Conservation (phyloP, 257 asterid genomes). For the Solanum tarapatanum region DNA sequence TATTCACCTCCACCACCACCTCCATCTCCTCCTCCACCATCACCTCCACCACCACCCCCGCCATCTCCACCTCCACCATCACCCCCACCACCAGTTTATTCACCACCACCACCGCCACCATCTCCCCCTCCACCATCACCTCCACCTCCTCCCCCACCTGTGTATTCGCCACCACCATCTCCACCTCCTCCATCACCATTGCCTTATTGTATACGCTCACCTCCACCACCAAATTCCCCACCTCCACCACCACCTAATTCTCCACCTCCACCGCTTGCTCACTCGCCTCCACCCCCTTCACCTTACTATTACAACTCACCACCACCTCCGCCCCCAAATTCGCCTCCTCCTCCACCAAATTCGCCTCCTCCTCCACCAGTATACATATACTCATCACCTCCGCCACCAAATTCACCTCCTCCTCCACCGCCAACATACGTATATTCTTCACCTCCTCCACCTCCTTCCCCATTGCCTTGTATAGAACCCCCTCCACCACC, state of each 20-base stretch:
- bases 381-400: slow-evolving; percentile 3
- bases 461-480: slow-evolving; percentile 23
- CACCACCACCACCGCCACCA: slow-evolving; percentile 1
- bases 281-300: slow-evolving; percentile 26
- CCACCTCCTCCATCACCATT: slow-evolving; percentile 27
- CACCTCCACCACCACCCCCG: slow-evolving; percentile 10
- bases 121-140: background rate
- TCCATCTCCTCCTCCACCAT: background rate
- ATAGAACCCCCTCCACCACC: slow-evolving; percentile 41
- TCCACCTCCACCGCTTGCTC: slow-evolving; percentile 9
- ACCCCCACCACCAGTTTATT: background rate
- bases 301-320: slow-evolving; percentile 1
- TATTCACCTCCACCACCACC: slow-evolving; percentile 4
- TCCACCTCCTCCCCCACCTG: slow-evolving; percentile 13
- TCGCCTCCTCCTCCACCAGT: background rate
- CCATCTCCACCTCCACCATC: background rate
- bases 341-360: slow-evolving; percentile 18
- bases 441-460: slow-evolving; percentile 41
- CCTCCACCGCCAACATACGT: slow-evolving; percentile 36
- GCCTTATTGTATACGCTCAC: slow-evolving; percentile 9
- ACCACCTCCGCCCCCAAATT: slow-evolving; percentile 26
- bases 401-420: slow-evolving; percentile 17
- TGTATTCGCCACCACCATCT: background rate
- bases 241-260: slow-evolving; percentile 18
- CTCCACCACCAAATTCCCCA: slow-evolving; percentile 23